Base-by-base conservation (phyloP, 441 rosid species). In the Croton setiger region DNA sequence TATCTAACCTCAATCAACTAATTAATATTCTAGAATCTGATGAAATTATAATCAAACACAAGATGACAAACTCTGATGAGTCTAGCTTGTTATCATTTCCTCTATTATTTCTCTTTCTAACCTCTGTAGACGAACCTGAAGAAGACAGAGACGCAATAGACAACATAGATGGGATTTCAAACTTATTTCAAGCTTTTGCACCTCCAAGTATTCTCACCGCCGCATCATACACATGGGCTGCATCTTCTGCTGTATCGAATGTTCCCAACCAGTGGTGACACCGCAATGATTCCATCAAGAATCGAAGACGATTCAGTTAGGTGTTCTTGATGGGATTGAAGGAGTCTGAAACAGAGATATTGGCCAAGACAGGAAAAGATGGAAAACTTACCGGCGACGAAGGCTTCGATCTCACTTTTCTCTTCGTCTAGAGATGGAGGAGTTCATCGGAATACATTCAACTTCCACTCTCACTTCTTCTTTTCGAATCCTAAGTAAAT, bases 201-300 rank as follows among this genome's bases (percentile, higher is more conserved):
- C 98, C 98, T 69, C 95, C 87, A 27, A 92, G 86, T 67, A 83
- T 76, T 83, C 88, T 81, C 5, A 97, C 98, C 11, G 96, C 96
- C 9, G 98, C 71, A 63, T 92, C 98, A 51, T 92, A 92, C 0
- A 93, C 98, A 70, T 84, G 90, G n/a, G 98, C 98, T 12, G 98
- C 98, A 66, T 92, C 98, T 72, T 90, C 98, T 14, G 98, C 98
- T 0, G 96, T 88, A 73, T 92, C 93, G 61, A 92, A 92, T 6
- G 96, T 92, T 13, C 98, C 98, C 36, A 92, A 80, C 98, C 98
- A 92, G 79, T 92, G 98, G 55, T 97, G 78, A 79, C 98, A 92
- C 76, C 89, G 95, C 98, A 0, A 89, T 97, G 35, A 92, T 92
- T 18, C 96, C 98, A 21, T 92, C 98, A 4, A 86, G 92, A 64